A percentile compares a stretch with the other conserved stretches of the same genome.
phyloP scores from a whole-genome alignment of 768 basidiomycete species.

The Rhizopogon vesiculosus region DNA sequence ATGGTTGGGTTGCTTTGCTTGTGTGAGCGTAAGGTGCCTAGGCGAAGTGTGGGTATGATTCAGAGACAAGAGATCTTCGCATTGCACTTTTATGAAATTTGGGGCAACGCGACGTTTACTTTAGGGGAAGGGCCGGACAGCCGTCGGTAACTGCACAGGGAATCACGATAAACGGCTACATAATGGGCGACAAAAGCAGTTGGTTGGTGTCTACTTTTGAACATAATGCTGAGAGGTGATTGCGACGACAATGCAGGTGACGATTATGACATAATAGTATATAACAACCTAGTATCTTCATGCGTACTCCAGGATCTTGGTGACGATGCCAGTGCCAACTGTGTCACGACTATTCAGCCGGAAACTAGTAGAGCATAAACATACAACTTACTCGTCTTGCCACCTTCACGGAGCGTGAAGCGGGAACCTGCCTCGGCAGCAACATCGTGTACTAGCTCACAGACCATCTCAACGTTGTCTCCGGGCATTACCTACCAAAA shows the following conservation, averaged over 20 bases:
- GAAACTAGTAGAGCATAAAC: background rate
- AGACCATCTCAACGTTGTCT: conserved; percentile 93
- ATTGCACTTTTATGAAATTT: background rate
- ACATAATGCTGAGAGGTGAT: conserved; percentile 20
- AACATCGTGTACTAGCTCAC: conserved; percentile 77
- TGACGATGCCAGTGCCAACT: conserved; percentile 95
- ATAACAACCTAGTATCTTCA: conserved; percentile 10
- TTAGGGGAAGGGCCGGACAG: conserved; percentile 1
- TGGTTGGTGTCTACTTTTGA: conserved; percentile 5
- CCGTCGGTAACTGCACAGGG: background rate
- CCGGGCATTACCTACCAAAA: conserved; percentile 83
- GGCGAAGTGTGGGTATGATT: conserved; percentile 3
- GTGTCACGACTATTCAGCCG: conserved; percentile 9
- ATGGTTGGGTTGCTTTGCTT: background rate
- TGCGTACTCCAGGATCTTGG: conserved; percentile 63
- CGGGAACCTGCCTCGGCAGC: conserved; percentile 84
- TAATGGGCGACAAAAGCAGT: background rate
- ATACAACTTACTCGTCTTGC: conserved; percentile 71
- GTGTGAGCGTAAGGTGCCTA: background rate
- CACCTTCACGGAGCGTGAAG: conserved; percentile 93
- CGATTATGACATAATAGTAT: conserved; percentile 16
- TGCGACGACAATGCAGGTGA: conserved; percentile 8
- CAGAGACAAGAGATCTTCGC: background rate
- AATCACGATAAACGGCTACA: background rate
- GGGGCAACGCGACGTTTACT: conserved; percentile 2